Conservation (phyloP, 441 rosid genomes). For the Pelargonium australe region DNA sequence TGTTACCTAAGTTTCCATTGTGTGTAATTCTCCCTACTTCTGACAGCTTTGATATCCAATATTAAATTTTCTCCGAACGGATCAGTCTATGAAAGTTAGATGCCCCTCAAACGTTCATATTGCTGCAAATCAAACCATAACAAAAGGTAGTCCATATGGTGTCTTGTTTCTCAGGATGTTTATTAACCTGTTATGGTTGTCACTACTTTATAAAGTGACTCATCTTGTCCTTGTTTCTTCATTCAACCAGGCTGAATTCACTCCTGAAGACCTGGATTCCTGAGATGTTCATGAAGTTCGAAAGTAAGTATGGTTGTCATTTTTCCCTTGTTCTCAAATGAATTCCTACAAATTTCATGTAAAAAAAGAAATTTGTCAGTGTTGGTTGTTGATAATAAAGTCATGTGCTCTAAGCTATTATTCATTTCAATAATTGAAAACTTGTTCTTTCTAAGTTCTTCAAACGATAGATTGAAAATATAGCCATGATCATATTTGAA, state of each 20-base stretch:
- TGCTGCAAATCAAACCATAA: constrained; percentile 45
- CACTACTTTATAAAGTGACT: not conserved
- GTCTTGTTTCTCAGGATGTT: constrained; percentile 4
- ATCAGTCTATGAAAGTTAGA: constrained; percentile 50
- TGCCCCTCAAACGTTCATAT: constrained; percentile 33
- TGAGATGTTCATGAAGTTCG: constrained; percentile 39
- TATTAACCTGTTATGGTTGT: not conserved
- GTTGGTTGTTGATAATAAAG: no score
- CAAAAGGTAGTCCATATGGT: constrained; percentile 30
- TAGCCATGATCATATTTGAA: no score
- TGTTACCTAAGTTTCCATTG: no score
- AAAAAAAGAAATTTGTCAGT: no score
- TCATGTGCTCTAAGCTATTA: no score
- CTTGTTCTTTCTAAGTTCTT: no score
- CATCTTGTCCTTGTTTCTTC: not conserved
- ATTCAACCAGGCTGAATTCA: constrained; percentile 45
- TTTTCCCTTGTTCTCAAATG: not conserved
- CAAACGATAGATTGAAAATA: no score
- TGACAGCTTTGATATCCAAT: constrained; percentile 54
- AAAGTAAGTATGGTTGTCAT: constrained; percentile 28
- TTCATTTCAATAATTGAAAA: no score
- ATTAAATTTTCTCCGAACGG: constrained; percentile 39
- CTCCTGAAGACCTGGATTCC: constrained; percentile 50
- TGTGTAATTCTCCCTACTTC: not conserved
- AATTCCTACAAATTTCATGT: no score